Percentiles rank a stretch among this genome's conserved stretches.
Conservation (phyloP, 768 basidiomycete species). For the Mycena sanguinolenta region DNA sequence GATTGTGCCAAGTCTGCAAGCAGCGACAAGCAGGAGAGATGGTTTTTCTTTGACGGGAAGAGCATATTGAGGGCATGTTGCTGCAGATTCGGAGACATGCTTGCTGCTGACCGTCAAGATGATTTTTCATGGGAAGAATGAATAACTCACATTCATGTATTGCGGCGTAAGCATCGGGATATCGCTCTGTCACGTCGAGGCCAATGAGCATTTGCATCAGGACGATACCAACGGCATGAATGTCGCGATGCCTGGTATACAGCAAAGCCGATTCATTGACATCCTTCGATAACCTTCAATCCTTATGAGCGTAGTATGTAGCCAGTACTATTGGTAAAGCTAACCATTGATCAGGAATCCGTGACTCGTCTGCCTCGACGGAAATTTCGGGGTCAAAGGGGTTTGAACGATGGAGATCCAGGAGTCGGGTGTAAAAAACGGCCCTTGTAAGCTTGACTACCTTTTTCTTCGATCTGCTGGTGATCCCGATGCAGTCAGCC, state of each 20-base stretch:
- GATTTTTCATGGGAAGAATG: background rate
- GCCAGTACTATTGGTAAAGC: background rate
- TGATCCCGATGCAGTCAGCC: conserved; percentile 72
- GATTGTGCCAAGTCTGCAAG: conserved; percentile 69
- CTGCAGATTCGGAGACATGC: conserved; percentile 65
- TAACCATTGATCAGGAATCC: conserved; percentile 62
- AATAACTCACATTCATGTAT: conserved; percentile 65
- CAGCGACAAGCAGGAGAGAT: conserved; percentile 68
- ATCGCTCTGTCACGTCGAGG: conserved; percentile 71
- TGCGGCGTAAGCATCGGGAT: conserved; percentile 68
- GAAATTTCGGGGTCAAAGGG: conserved; percentile 66
- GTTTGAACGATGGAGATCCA: conserved; percentile 89
- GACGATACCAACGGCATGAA: conserved; percentile 85
- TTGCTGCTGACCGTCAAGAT: conserved; percentile 52
- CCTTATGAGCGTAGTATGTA: background rate
- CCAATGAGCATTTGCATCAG: conserved; percentile 91
- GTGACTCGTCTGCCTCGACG: conserved; percentile 48
- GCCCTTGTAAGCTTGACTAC: conserved; percentile 82
- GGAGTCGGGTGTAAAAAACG: conserved; percentile 77
- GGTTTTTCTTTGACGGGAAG: conserved; percentile 66
- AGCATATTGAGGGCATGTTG: conserved; percentile 73
- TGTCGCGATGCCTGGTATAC: conserved; percentile 84
- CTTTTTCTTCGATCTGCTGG: conserved; percentile 66
- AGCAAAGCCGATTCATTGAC: conserved; percentile 79
- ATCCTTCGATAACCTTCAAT: conserved; percentile 78